Base-by-base conservation (phyloP, 257 asterid genomes). In the Solanum raphanifolium region DNA sequence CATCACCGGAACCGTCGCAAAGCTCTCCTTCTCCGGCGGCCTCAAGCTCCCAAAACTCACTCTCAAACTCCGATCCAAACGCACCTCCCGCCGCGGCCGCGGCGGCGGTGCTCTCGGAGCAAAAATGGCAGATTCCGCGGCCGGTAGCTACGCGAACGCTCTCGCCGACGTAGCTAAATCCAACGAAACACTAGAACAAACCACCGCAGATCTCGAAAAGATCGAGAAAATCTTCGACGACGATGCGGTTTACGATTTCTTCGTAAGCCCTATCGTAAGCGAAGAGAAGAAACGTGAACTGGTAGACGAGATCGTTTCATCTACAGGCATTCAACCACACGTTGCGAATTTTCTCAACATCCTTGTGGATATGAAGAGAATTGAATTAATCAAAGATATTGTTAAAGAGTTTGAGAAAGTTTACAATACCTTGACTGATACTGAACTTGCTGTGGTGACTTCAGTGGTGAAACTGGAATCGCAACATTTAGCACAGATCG, bases 131-230 rank as follows among this genome's bases (percentile, higher is more conserved):
- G 93, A 84, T 58, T 29, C 90, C 66, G 96, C 95, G 0, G 94
- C 99, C 5, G 92, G 93, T 5, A 95, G 97, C 92, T 96, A 96
- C 94, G 99, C 99, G 23, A 60, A 35, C 72, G 98, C 98, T 9
- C 92, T 96, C 29, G 94, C 96, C 29, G 99, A 95, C 88, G 95
- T 96, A 3, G 96, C 98, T 4, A 90, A 86, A 27, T 88, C 96
- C 87, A 95, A 93, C 88, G 90, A 84, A 6, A 91, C 92, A 9
- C 90, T 91, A 4, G 94, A 92, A 10, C 87, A 88, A 73, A 92
- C 93, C 43, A n/a, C 74, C 13, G 90, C 94, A 16, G 99, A 96
- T 90, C 29, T 94, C 39, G 98, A 93, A 43, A 92, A 92, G 88
- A n/a, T 96, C 34, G 93, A 89, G 78, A 86, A 88, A 15, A 1